These are phyloP conservation scores for Carex parvula DNA, from an alignment of 176 grass and related monocot species.

Conservation along the genomic window DNA sequence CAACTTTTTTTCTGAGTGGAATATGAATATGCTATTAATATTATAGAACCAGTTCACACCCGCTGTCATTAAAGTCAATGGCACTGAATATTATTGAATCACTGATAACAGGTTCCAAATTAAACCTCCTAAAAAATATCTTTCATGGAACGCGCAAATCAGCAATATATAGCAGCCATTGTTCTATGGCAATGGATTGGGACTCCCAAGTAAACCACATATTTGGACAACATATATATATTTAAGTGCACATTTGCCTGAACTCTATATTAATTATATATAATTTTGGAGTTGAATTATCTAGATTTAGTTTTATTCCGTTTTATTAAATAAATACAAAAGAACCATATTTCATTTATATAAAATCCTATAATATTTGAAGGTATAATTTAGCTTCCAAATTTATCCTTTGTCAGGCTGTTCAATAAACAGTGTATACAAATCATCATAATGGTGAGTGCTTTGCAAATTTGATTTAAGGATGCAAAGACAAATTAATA, in stretches of 20 bases:
- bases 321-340: neutral
- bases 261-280: neutral
- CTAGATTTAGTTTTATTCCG: neutral
- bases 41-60: neutral
- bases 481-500: slow-evolving; percentile 7
- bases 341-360: neutral
- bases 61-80: neutral
- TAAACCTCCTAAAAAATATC: neutral
- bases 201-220: neutral
- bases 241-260: neutral
- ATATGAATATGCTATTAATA: neutral
- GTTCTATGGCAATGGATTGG: neutral
- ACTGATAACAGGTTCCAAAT: neutral
- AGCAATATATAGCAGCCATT: neutral
- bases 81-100: neutral
- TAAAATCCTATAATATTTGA: neutral
- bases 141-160: neutral
- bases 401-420: neutral
- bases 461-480: neutral
- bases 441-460: neutral
- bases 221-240: neutral
- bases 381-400: neutral
- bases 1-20: neutral
- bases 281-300: neutral
- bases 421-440: neutral